These are phyloP conservation scores for Hygrocybe coccinea DNA, from an alignment of 768 basidiomycete genomes.

Conservation along the genomic window DNA sequence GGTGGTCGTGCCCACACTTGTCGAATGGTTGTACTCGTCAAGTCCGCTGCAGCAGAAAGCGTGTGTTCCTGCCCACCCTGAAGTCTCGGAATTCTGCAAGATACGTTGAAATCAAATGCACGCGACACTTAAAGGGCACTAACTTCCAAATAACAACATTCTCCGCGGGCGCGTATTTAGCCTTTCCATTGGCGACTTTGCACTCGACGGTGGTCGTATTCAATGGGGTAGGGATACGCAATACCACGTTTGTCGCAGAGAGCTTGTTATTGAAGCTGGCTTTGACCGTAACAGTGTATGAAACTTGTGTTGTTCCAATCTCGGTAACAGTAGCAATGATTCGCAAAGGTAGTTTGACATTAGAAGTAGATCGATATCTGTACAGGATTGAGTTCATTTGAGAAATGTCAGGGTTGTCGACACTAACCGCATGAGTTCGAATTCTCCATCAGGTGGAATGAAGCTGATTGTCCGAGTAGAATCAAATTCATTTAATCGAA, in stretches of 20 bases:
- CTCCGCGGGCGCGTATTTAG: slow-evolving; percentile 94
- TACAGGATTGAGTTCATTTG: slow-evolving; percentile 1
- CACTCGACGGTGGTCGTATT: slow-evolving; percentile 92
- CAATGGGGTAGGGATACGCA: slow-evolving; percentile 93
- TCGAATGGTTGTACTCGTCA: slow-evolving; percentile 85
- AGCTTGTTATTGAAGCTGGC: slow-evolving; percentile 89
- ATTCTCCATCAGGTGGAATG: slow-evolving; percentile 97
- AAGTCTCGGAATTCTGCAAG: slow-evolving; percentile 76
- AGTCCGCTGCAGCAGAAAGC: slow-evolving; percentile 71
- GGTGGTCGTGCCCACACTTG: slow-evolving; percentile 98
- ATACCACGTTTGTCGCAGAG: slow-evolving; percentile 85
- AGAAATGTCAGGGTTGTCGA: neutral
- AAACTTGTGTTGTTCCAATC: slow-evolving; percentile 86
- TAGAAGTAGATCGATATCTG: slow-evolving; percentile 93
- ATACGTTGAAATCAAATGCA: slow-evolving; percentile 1
- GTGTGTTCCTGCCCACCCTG: slow-evolving; percentile 92
- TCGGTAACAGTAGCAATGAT: slow-evolving; percentile 90
- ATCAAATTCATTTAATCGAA: slow-evolving; percentile 91
- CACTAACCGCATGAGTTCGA: slow-evolving; percentile 90
- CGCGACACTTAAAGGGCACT: slow-evolving; percentile 30
- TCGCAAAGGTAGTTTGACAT: slow-evolving; percentile 90
- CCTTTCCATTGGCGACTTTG: slow-evolving; percentile 89
- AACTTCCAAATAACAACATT: slow-evolving; percentile 98
- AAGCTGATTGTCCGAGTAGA: slow-evolving; percentile 92
- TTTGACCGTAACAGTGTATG: slow-evolving; percentile 83